Base-by-base conservation (phyloP, 1,139 yeast species). In the Candida tetrigidarum region DNA sequence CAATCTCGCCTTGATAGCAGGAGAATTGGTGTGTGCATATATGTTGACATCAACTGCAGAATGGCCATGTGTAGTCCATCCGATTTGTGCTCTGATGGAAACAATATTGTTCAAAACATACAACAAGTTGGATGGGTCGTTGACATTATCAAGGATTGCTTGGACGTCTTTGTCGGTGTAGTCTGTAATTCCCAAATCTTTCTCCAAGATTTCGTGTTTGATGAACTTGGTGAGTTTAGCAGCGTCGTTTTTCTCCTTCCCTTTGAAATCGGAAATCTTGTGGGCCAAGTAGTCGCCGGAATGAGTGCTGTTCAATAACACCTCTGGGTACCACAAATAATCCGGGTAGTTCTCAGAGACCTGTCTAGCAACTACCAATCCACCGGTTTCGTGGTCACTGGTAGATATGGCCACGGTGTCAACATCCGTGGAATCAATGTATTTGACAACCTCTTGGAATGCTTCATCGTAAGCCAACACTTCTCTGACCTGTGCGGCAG, bases 381-480 rank as follows among this genome's bases (percentile, higher is more conserved):
- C 97, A 50, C 97, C 97, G 37, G 97, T 90, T 62, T 90, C 97
- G 64, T 90, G 97, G 61, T 90, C 97, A 27, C 95, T 85, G 1
- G 96, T 88, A 16, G 91, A 80, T 34, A 90, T 70, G 25, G 89
- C 76, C 41, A 86, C 69, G 0, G 96, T 88, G 50, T 88, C 96
- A 10, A 78, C 80, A 41, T 85, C 86, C 3, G 84, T 62, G 10
- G 73, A 58, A 49, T 84, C 80, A 37, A 86, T 87, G 61, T 81
- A 89, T 33, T 86, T 81, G 39, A 79, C 63, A 2, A 83, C 96
- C 8, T 86, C 85, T 49, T 75, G 62, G 64, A 86, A 87, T 3
- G 96, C 90, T 43, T 77, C 81, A 60, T 88, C 96, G 61, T 81
- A 90, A 9, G 77, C 79, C 59, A 73, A 69, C 5, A 71, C 75